Evolutionary conservation across 805 yeast species (phyloP), one percentile per base, ranked within the genome.

Genomic region (Ogataea sp.): DNA sequence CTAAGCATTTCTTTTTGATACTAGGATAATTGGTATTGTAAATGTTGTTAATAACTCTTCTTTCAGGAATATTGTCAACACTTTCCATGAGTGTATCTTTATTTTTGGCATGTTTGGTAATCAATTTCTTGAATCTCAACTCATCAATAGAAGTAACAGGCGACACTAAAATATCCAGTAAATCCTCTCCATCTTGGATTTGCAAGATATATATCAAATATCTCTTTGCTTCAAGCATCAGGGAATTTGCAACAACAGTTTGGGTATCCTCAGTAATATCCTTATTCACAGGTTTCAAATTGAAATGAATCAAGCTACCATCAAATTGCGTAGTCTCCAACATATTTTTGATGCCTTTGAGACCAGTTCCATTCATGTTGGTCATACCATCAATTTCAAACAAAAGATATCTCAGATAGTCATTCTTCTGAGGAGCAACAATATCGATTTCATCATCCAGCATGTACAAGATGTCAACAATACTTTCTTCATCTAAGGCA

Each of bases 131-230:
- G 59, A 83, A 88, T 38, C 60, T 67, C 6, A 65, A 59, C 55
- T 93, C 98, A 55, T 90, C 90, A 15, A 66, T 68, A 0, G 80
- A 74, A 28, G 68, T 65, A 24, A 84, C 85, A 3, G 82, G 83
- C 4, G 80, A 73, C 9, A 83, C 68, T 37, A 87, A 58, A 14
- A 56, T 24, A 34, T 55, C 63, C 21, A 58, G 44, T 39, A 86
- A 61, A 37, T 83, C 90, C 39, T 81, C 71, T 34, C 90, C 67
- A 45, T 78, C 80, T 64, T 93, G 97, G 6, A 93, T 84, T 47
- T 88, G 78, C 45, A 89, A 76, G 51, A 90, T 77, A 53, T 87
- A 87, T 14, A 83, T 62, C n/a, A 89, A 63, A 48, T 88, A 82
- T 45, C 95, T 67, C 56, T 90, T 90, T 1, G 83, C 87, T 52